phyloP scores from a whole-genome alignment of 768 basidiomycete species.

The Tricholoma matsutake region DNA sequence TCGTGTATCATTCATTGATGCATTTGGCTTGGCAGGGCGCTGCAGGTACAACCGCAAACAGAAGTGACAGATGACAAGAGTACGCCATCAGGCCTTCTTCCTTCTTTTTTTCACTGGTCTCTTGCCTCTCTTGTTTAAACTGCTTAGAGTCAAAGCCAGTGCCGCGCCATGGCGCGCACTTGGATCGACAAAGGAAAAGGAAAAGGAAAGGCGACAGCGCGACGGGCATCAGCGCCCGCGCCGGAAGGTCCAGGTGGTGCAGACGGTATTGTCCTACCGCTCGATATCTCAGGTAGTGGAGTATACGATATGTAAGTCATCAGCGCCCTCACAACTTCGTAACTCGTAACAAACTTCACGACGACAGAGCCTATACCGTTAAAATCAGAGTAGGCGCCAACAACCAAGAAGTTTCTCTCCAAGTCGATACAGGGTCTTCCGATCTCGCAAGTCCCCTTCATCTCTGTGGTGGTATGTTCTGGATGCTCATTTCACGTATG shows the following conservation, averaged over 20 bases:
- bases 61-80: no score
- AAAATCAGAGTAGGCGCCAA: constrained; percentile 50
- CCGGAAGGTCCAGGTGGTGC: constrained; percentile 43
- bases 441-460: constrained; percentile 55
- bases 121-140: no score
- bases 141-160: no score
- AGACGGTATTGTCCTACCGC: constrained; percentile 55
- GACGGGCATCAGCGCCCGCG: constrained; percentile 8
- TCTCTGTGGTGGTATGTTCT: background rate
- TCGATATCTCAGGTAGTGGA: constrained; percentile 53
- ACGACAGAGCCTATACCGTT: constrained; percentile 61
- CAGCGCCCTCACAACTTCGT: no score
- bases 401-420: constrained; percentile 53
- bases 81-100: no score
- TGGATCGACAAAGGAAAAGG: constrained; percentile 11
- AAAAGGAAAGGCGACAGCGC: constrained; percentile 6
- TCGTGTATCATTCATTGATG: no score
- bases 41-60: no score
- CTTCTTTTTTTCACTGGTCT: no score
- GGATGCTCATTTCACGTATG: background rate
- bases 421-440: constrained; percentile 81
- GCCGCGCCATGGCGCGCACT: background rate
- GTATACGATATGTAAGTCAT: constrained; percentile 58
- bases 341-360: background rate
- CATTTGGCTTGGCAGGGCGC: no score